phyloP scores from a whole-genome alignment of 2,329 filamentous ascomycete species.

The Exophiala viscosa region DNA sequence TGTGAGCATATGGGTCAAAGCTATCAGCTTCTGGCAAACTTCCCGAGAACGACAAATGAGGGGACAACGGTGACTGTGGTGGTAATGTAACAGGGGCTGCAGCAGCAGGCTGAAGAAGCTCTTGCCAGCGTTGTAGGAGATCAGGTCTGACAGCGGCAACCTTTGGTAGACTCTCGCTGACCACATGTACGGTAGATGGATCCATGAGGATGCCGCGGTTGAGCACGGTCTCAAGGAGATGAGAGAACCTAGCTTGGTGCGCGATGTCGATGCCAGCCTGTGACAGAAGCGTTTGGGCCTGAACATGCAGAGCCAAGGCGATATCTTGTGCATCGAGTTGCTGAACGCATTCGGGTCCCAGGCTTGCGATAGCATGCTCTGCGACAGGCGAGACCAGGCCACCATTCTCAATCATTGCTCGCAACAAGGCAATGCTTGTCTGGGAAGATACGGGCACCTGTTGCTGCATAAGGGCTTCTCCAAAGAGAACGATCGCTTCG shows the following conservation, averaged over 20 bases:
- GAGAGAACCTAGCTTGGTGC: slow-evolving; percentile 58
- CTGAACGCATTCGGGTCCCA: slow-evolving; percentile 58
- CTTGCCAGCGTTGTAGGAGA: slow-evolving; percentile 55
- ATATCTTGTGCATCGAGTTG: slow-evolving; percentile 51
- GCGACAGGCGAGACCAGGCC: slow-evolving; percentile 58
- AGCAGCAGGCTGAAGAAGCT: slow-evolving; percentile 40
- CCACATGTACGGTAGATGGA: slow-evolving; percentile 52
- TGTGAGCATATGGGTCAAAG: slow-evolving; percentile 85
- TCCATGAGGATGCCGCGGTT: slow-evolving; percentile 53
- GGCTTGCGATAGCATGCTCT: slow-evolving; percentile 57
- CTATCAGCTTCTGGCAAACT: slow-evolving; percentile 70
- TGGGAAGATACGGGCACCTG: slow-evolving; percentile 51
- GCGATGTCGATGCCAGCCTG: slow-evolving; percentile 50
- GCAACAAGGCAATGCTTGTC: slow-evolving; percentile 57
- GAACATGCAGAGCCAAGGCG: slow-evolving; percentile 59
- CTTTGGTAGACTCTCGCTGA: slow-evolving; percentile 57
- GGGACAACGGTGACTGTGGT: slow-evolving; percentile 39
- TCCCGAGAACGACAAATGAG: slow-evolving; percentile 51
- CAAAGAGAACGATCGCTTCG: slow-evolving; percentile 72
- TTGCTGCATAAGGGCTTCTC: slow-evolving; percentile 54
- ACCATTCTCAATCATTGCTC: slow-evolving; percentile 64
- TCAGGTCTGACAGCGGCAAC: slow-evolving; percentile 47
- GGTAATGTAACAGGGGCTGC: slow-evolving; percentile 36
- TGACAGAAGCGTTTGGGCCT: slow-evolving; percentile 47
- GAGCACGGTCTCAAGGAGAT: slow-evolving; percentile 58